Evolutionary conservation across 2,329 filamentous ascomycete species (phyloP).

Genomic region (Stemphylium vesicarium): DNA sequence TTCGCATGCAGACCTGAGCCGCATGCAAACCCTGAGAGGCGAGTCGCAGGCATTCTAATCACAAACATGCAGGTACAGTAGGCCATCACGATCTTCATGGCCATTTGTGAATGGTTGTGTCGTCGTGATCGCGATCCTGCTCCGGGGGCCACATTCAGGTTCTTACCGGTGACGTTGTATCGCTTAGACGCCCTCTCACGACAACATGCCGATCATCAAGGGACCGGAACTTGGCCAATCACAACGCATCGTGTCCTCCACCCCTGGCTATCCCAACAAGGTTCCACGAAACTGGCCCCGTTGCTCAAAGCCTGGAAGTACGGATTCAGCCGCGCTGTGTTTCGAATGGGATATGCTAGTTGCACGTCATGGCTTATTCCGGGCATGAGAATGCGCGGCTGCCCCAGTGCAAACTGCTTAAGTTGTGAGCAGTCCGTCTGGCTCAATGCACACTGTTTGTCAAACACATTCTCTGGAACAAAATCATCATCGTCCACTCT

Average conservation of each 20-base stretch:
- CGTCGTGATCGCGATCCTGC: conserved; percentile 34
- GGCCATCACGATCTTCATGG: conserved; percentile 23
- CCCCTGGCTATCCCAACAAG: conserved; percentile 18
- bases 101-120: conserved; percentile 17
- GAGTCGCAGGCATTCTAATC: conserved; percentile 6
- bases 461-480: background rate
- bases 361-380: conserved; percentile 37
- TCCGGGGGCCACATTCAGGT: conserved; percentile 18
- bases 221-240: conserved; percentile 28
- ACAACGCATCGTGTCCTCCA: conserved; percentile 1
- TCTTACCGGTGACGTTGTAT: conserved; percentile 38
- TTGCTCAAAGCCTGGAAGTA: conserved; percentile 16
- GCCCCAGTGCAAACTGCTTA: conserved; percentile 15
- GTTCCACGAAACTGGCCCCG: conserved; percentile 13
- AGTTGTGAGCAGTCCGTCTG: conserved; percentile 7
- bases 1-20: conserved; percentile 7
- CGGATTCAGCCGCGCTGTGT: conserved; percentile 27
- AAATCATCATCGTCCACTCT: conserved; percentile 5
- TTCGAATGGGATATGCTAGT: conserved; percentile 9
- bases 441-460: background rate
- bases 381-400: conserved; percentile 23
- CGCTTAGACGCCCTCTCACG: conserved; percentile 24
- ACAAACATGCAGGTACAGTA: conserved; percentile 34
- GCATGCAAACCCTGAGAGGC: background rate
- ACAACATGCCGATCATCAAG: conserved; percentile 25